phyloP scores from a whole-genome alignment of 2,329 filamentous ascomycete species.

The Calonectria hawksworthii region DNA sequence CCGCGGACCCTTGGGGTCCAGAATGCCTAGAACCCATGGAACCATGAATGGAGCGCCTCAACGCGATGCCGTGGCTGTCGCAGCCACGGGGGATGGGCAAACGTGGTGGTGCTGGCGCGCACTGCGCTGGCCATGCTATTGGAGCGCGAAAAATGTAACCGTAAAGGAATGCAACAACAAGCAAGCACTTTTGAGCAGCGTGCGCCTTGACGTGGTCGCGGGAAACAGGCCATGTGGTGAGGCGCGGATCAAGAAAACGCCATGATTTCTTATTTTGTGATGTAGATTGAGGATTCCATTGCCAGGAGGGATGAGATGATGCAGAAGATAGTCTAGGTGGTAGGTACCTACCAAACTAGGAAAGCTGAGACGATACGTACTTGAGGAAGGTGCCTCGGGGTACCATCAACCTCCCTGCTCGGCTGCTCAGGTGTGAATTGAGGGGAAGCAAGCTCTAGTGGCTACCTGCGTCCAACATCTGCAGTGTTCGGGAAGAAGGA shows the following conservation, averaged over 20 bases:
- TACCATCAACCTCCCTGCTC: not conserved
- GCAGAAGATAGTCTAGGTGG: not conserved
- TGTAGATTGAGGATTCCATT: not conserved
- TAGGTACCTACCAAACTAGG: not conserved
- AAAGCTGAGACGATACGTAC: not conserved
- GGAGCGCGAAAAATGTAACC: conserved; percentile 27
- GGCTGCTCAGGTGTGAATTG: not conserved
- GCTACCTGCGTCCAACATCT: not conserved
- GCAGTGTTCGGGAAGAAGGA: conserved; percentile 11
- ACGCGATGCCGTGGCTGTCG: conserved; percentile 2
- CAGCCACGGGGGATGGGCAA: not conserved
- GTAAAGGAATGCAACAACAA: not conserved
- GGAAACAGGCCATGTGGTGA: conserved; percentile 12
- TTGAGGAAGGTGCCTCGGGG: not conserved
- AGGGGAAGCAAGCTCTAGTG: not conserved
- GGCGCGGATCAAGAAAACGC: not conserved
- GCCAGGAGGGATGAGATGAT: not conserved
- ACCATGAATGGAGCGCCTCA: conserved; percentile 1
- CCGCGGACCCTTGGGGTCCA: conserved; percentile 5
- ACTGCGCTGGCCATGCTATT: conserved; percentile 17
- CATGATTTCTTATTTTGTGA: not conserved
- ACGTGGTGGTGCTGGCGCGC: not conserved
- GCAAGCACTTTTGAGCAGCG: not conserved
- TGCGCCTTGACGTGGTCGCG: not conserved
- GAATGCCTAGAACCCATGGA: not conserved